Conservation (phyloP, 352 stramenopile genomes). For the Pythium aquatile region DNA sequence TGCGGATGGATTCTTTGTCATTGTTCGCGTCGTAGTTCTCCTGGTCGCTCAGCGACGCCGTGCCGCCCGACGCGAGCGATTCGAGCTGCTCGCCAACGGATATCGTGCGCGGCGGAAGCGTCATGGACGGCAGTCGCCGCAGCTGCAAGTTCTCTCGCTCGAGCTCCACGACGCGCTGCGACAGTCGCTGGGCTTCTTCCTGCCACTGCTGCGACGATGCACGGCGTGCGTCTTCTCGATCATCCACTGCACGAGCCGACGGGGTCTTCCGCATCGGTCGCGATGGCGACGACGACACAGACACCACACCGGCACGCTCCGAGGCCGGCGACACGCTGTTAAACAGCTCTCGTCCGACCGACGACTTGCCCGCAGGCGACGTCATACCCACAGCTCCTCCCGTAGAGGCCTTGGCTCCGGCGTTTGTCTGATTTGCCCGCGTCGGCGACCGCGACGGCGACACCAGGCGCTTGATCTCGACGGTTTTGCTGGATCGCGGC, state of each 20-base stretch:
- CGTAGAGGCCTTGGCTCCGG: slow-evolving; percentile 19
- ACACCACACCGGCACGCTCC: background rate
- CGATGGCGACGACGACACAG: background rate
- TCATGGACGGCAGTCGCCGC: slow-evolving; percentile 35
- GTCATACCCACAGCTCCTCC: slow-evolving; percentile 17
- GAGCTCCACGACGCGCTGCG: slow-evolving; percentile 59
- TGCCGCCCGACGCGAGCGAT: slow-evolving; percentile 7
- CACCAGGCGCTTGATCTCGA: slow-evolving; percentile 60
- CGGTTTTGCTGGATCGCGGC: slow-evolving; percentile 37
- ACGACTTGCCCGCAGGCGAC: slow-evolving; percentile 18
- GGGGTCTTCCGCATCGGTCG: background rate
- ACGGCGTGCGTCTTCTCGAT: slow-evolving; percentile 12
- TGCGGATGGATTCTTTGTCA: slow-evolving; percentile 10
- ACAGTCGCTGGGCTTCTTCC: slow-evolving; percentile 51
- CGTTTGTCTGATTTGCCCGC: slow-evolving; percentile 1
- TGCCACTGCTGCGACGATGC: slow-evolving; percentile 41
- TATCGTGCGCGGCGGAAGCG: slow-evolving; percentile 36
- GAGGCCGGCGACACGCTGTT: slow-evolving; percentile 18
- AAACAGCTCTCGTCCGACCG: slow-evolving; percentile 12
- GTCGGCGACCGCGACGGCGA: slow-evolving; percentile 37
- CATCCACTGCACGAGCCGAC: slow-evolving; percentile 8
- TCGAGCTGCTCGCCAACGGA: slow-evolving; percentile 37
- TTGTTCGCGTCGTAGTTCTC: slow-evolving; percentile 17
- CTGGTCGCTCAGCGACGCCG: slow-evolving; percentile 25
- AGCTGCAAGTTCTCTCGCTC: slow-evolving; percentile 62